These are phyloP conservation scores for Ascochyta viciae-villosae DNA, from an alignment of 2,329 filamentous ascomycete genomes.

Conservation along the genomic window DNA sequence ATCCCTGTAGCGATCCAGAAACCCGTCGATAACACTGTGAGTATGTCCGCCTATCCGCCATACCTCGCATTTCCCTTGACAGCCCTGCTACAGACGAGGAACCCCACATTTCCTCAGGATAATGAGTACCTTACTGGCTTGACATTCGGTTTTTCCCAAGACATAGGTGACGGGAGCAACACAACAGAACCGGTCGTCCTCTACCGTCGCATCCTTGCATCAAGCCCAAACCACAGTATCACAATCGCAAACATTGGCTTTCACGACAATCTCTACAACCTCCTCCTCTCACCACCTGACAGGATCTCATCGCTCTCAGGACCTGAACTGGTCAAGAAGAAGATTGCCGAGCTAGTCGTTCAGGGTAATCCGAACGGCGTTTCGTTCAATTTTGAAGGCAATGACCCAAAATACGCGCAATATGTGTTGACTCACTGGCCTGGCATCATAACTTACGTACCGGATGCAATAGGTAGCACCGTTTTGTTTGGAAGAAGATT, in stretches of 20 bases:
- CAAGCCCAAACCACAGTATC: not conserved
- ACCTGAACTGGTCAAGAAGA: not conserved
- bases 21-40: conserved; percentile 6
- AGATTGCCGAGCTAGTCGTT: conserved; percentile 2
- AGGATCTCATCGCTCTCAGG: not conserved
- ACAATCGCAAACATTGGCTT: conserved; percentile 7
- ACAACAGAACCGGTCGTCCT: not conserved
- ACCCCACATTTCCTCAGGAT: conserved; percentile 3
- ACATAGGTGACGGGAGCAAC: conserved; percentile 5
- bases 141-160: not conserved
- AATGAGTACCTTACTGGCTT: conserved; percentile 7
- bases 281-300: conserved; percentile 3
- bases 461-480: conserved; percentile 1
- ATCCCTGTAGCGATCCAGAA: conserved; percentile 11
- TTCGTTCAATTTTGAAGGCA: conserved; percentile 6
- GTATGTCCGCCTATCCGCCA: not conserved
- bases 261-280: conserved; percentile 7
- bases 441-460: conserved; percentile 1
- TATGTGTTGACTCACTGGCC: conserved; percentile 7
- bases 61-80: not conserved
- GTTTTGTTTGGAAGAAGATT: conserved; percentile 2
- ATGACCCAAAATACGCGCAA: conserved; percentile 3
- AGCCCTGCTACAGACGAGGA: not conserved
- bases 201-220: conserved; percentile 1
- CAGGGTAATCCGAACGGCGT: conserved; percentile 8